These are phyloP conservation scores for Hylodesmum podocarpum DNA, from an alignment of 306 rosid genomes.

Conservation along the genomic window DNA sequence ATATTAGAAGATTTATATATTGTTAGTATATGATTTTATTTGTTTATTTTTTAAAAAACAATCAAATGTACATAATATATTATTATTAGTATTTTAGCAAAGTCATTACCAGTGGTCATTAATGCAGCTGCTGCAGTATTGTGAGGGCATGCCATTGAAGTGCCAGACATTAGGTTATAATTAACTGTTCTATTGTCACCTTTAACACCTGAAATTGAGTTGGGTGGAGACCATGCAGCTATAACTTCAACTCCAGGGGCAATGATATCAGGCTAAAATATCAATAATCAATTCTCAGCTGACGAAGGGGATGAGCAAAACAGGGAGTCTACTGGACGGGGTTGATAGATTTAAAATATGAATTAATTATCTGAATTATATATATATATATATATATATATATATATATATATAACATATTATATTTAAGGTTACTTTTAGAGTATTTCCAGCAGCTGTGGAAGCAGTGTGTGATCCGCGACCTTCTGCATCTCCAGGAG, in stretches of 20 bases:
- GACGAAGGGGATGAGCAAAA: no score
- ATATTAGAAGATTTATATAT: no score
- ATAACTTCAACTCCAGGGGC: constrained; percentile 45
- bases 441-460: constrained; percentile 52
- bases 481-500: constrained; percentile 42
- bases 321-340: no score
- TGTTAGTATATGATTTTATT: no score
- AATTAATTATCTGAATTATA: neutral
- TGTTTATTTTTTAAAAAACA: no score
- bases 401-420: no score
- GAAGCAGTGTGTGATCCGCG: constrained; percentile 63
- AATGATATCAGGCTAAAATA: constrained; percentile 43
- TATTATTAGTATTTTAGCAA: neutral
- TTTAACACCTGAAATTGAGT: neutral
- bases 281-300: neutral
- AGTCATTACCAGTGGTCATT: constrained; percentile 42
- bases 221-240: constrained; percentile 38
- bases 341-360: neutral
- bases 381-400: no score
- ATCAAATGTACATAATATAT: no score
- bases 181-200: constrained; percentile 7
- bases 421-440: constrained; percentile 35
- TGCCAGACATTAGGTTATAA: neutral
- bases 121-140: constrained; percentile 48
- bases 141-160: no score